phyloP scores from a whole-genome alignment of 129 eudicot species.

The Artemisia argyi region DNA sequence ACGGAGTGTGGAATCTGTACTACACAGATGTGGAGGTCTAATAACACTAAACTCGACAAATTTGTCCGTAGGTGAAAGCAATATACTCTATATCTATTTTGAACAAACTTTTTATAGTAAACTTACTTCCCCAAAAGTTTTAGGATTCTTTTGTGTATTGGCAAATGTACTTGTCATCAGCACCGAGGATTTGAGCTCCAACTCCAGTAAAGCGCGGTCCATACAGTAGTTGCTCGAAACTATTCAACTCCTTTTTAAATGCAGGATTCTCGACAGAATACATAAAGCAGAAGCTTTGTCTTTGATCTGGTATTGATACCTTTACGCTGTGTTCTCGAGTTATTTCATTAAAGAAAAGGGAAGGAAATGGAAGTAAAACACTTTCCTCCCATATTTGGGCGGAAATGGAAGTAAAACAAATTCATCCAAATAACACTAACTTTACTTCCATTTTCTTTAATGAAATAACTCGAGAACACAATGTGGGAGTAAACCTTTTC shows the following conservation, averaged over 20 bases:
- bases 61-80: background rate
- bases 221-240: constrained; percentile 63
- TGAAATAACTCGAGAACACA: no score
- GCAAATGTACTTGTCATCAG: constrained; percentile 89
- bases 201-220: constrained; percentile 90
- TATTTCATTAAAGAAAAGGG: no score
- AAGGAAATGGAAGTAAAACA: no score
- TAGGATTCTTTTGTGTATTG: constrained; percentile 68
- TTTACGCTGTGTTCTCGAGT: no score
- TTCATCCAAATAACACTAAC: no score
- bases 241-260: constrained; percentile 54
- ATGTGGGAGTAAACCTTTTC: no score
- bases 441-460: no score
- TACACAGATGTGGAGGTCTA: no score
- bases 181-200: constrained; percentile 94
- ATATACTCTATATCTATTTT: no score
- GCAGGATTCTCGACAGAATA: constrained; percentile 93
- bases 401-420: no score
- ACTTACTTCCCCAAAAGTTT: constrained; percentile 96
- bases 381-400: no score
- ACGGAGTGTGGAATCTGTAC: background rate
- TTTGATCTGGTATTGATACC: constrained; percentile 88
- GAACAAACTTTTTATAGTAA: background rate
- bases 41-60: background rate
- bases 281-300: constrained; percentile 98